Evolutionary conservation across 305 asterid species (phyloP).

Genomic region (Fraxinus nigra): DNA sequence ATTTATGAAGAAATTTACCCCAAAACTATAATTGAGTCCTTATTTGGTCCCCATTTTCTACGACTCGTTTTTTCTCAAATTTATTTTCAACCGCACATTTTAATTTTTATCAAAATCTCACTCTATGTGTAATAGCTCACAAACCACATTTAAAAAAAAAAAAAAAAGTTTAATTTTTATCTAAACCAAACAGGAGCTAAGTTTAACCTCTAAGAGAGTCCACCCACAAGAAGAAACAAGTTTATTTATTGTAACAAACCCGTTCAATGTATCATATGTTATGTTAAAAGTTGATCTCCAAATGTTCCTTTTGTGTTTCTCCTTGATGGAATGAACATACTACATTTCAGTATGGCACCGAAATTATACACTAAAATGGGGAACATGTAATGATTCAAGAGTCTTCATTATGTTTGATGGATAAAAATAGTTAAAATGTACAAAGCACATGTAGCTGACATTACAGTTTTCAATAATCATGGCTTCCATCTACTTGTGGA

Average conservation of each 20-base stretch:
- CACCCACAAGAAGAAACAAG: background rate
- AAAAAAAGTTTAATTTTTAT: no score
- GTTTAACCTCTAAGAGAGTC: background rate
- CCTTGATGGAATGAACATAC: background rate
- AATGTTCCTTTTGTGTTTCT: background rate
- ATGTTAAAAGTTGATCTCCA: background rate
- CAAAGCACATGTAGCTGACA: conserved; percentile 13
- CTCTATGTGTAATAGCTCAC: no score
- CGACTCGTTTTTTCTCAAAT: background rate
- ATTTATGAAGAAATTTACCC: no score
- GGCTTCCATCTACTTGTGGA: conserved; percentile 1
- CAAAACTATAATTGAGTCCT: no score
- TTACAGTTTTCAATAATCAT: conserved; percentile 6
- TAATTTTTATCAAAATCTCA: background rate
- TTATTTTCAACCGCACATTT: background rate
- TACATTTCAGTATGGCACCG: background rate
- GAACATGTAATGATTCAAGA: background rate
- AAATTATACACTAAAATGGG: background rate
- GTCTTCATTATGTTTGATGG: background rate
- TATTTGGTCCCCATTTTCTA: background rate
- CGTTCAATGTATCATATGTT: background rate
- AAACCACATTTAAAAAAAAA: no score
- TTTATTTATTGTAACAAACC: background rate
- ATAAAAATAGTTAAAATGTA: conserved; percentile 3
- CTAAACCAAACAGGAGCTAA: background rate